These are phyloP conservation scores for Lactifluus pinguis DNA, from an alignment of 768 basidiomycete genomes.

Conservation along the genomic window DNA sequence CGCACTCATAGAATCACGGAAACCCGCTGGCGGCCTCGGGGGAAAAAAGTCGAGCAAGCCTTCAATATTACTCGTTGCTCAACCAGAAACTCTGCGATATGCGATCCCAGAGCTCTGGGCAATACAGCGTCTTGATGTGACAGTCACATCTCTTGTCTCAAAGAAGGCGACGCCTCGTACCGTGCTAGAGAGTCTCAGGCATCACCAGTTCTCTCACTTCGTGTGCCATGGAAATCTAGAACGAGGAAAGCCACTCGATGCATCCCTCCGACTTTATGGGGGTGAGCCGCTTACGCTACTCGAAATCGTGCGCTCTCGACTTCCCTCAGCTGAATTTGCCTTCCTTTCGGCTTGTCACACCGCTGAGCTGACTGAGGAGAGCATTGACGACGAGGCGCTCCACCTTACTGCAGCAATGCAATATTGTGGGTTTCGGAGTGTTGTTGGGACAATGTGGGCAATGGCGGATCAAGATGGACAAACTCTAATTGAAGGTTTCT, in stretches of 20 bases:
- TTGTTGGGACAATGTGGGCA: slow-evolving; percentile 13
- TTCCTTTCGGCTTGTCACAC: slow-evolving; percentile 16
- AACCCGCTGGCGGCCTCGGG: too few relatives aligned
- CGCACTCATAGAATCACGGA: background rate
- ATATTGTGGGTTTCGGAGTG: slow-evolving; percentile 12
- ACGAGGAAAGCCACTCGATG: background rate
- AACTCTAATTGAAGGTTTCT: background rate
- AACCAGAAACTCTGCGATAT: background rate
- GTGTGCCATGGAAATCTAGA: slow-evolving; percentile 7
- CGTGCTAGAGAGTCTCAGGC: background rate
- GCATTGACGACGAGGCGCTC: slow-evolving; percentile 2
- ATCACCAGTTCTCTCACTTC: background rate
- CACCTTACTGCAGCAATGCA: slow-evolving; percentile 12
- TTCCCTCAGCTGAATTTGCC: slow-evolving; percentile 6
- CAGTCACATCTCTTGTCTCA: background rate
- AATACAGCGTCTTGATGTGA: background rate
- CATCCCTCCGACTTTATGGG: background rate
- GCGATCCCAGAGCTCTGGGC: background rate
- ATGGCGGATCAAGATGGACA: slow-evolving; percentile 11
- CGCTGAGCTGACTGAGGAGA: background rate
- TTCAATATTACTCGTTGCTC: background rate
- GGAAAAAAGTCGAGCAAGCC: background rate
- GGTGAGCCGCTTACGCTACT: background rate
- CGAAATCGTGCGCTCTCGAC: background rate
- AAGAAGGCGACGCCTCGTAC: background rate